Evolutionary conservation across 352 stramenopile species (phyloP).

Genomic region (Phytopythium sindhum): DNA sequence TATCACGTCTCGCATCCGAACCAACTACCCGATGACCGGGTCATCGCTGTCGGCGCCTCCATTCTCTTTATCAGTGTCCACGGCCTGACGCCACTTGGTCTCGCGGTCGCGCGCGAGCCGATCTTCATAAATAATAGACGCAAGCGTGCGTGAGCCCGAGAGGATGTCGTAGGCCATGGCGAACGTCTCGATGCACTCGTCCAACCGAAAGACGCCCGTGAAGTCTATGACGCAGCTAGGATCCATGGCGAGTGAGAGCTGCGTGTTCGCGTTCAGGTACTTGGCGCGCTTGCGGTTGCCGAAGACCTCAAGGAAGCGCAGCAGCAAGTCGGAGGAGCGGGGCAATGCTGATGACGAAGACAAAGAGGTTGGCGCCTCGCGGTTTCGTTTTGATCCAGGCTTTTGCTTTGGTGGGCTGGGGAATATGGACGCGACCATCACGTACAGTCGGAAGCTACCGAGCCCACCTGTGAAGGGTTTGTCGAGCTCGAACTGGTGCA

Average conservation of each 20-base stretch:
- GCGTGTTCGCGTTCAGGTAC: slow-evolving; percentile 49
- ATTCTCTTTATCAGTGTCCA: slow-evolving; percentile 2
- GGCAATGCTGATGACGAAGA: neutral
- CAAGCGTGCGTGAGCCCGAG: slow-evolving; percentile 38
- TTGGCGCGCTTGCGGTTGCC: slow-evolving; percentile 49
- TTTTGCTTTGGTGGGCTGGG: slow-evolving; percentile 3
- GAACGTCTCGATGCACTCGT: slow-evolving; percentile 68
- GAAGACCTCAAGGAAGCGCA: slow-evolving; percentile 66
- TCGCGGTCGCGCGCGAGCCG: slow-evolving; percentile 36
- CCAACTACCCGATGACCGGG: neutral
- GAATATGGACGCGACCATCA: slow-evolving; percentile 77
- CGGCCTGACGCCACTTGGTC: slow-evolving; percentile 19
- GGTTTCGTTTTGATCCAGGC: neutral
- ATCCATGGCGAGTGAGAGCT: slow-evolving; percentile 38
- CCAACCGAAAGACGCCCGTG: slow-evolving; percentile 54
- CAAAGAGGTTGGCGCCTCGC: neutral
- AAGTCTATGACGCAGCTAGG: slow-evolving; percentile 49
- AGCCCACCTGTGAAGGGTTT: slow-evolving; percentile 78
- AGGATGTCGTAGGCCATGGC: slow-evolving; percentile 65
- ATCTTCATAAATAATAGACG: slow-evolving; percentile 65
- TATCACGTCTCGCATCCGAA: neutral
- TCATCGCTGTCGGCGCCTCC: neutral
- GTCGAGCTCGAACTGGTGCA: slow-evolving; percentile 75
- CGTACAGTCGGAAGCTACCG: slow-evolving; percentile 76
- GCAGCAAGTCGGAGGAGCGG: slow-evolving; percentile 29